Conservation (phyloP, 805 yeast species). For the Candida insectorum region DNA sequence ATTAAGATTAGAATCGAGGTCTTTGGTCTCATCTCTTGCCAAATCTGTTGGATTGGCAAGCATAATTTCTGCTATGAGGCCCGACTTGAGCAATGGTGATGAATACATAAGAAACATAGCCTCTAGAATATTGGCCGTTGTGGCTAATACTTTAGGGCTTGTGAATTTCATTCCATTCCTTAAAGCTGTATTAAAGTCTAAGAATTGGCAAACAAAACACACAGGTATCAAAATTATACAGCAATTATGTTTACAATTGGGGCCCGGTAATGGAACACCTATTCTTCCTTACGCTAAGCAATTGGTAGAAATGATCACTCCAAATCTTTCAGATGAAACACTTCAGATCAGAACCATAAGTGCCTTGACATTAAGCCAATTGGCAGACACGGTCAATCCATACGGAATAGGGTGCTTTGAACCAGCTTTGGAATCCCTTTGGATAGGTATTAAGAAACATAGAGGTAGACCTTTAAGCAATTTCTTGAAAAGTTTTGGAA, state of each 20-base stretch:
- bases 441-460: slow-evolving; percentile 75
- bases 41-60: slow-evolving; percentile 80
- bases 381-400: slow-evolving; percentile 82
- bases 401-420: slow-evolving; percentile 91
- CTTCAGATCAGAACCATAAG: slow-evolving; percentile 63
- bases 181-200: slow-evolving; percentile 72
- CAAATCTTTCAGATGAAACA: slow-evolving; percentile 64
- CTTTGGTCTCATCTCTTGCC: slow-evolving; percentile 68
- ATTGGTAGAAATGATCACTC: slow-evolving; percentile 57
- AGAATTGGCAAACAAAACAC: slow-evolving; percentile 77
- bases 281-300: slow-evolving; percentile 70
- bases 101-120: slow-evolving; percentile 76
- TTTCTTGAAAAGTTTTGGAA: slow-evolving; percentile 73
- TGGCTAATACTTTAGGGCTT: slow-evolving; percentile 75
- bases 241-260: slow-evolving; percentile 66
- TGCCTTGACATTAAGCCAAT: slow-evolving; percentile 65
- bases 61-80: slow-evolving; percentile 74
- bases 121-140: slow-evolving; percentile 78
- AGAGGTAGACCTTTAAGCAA: slow-evolving; percentile 77
- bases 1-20: slow-evolving; percentile 77
- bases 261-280: slow-evolving; percentile 50
- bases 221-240: slow-evolving; percentile 78
- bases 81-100: slow-evolving; percentile 79
- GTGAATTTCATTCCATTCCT: slow-evolving; percentile 73
- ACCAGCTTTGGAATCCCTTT: slow-evolving; percentile 64